Conservation (phyloP, 805 yeast genomes). For the Candida khao-thaluensis region DNA sequence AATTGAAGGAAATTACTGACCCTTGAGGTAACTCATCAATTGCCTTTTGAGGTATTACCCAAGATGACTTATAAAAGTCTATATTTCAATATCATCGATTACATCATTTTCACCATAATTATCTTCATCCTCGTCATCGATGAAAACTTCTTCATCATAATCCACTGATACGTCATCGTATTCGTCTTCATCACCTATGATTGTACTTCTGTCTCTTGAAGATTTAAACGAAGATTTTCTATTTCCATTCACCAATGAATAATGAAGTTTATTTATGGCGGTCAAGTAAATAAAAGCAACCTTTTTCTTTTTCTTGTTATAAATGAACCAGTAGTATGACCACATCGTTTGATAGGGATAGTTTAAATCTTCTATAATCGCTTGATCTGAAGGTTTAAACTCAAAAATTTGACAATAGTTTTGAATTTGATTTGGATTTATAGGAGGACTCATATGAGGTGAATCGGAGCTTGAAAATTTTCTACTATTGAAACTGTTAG, state of each 20-base stretch:
- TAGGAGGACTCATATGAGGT: conserved; percentile 10
- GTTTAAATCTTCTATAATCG: conserved; percentile 59
- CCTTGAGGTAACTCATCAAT: no score
- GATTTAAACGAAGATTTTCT: conserved; percentile 17
- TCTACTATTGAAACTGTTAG: conserved; percentile 10
- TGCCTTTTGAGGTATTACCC: no score
- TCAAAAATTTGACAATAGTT: conserved; percentile 62
- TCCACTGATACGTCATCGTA: conserved; percentile 21
- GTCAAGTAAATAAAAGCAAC: conserved; percentile 82
- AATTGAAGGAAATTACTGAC: no score
- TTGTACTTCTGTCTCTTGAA: conserved; percentile 9
- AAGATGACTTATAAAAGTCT: no score
- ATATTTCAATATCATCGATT: conserved; percentile 5
- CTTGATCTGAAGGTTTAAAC: conserved; percentile 58
- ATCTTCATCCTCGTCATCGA: conserved; percentile 28
- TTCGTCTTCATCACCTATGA: conserved; percentile 22
- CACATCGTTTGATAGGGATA: conserved; percentile 54
- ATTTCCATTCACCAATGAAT: conserved; percentile 29
- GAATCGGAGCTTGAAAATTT: conserved; percentile 13
- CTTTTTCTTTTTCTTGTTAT: conserved; percentile 86
- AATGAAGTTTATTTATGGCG: conserved; percentile 42
- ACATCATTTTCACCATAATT: conserved; percentile 9
- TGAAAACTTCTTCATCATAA: conserved; percentile 24
- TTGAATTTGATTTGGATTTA: conserved; percentile 5
- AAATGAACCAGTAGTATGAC: conserved; percentile 87